Percentiles rank a stretch among this genome's conserved stretches.
Conservation (phyloP, 1,139 yeast genomes). For the Nakaseomyces uthaithaninus region DNA sequence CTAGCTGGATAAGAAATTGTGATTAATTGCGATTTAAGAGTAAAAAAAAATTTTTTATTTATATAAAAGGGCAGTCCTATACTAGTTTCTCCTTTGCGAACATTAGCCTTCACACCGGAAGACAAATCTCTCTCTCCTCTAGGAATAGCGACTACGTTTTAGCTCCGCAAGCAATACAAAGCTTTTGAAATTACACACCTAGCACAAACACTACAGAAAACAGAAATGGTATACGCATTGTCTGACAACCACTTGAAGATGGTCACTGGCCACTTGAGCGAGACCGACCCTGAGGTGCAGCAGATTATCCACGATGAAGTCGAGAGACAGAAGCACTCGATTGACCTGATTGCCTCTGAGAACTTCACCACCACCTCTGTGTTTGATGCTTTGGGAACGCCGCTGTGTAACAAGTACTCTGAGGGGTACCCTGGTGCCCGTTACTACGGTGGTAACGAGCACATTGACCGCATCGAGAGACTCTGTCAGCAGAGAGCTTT, state of each 20-base stretch:
- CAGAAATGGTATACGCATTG: conserved; percentile 43
- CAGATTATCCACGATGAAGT: conserved; percentile 79
- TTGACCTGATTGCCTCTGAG: conserved; percentile 92
- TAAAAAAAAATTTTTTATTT: no score
- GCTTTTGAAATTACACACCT: no score
- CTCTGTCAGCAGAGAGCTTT: conserved; percentile 92
- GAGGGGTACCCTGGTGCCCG: conserved; percentile 88
- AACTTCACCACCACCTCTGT: conserved; percentile 96
- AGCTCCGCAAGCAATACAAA: no score
- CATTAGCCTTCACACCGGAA: no score
- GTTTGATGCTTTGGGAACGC: conserved; percentile 93
- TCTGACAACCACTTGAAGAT: conserved; percentile 58
- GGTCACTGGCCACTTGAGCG: conserved; percentile 61
- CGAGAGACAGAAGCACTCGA: conserved; percentile 88
- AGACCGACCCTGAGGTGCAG: conserved; percentile 78
- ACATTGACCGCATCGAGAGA: conserved; percentile 85
- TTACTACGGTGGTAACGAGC: conserved; percentile 87
- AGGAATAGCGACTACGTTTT: no score
- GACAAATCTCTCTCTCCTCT: no score
- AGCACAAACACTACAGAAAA: background rate
- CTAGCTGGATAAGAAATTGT: no score
- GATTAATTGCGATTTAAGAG: no score
- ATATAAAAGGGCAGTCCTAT: no score
- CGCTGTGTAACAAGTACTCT: conserved; percentile 86
- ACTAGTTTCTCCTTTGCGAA: no score